A percentile compares a stretch with the other conserved stretches of the same genome.
Evolutionary conservation across 805 yeast species (phyloP).

Genomic region (Torulaspora microellipsoides): DNA sequence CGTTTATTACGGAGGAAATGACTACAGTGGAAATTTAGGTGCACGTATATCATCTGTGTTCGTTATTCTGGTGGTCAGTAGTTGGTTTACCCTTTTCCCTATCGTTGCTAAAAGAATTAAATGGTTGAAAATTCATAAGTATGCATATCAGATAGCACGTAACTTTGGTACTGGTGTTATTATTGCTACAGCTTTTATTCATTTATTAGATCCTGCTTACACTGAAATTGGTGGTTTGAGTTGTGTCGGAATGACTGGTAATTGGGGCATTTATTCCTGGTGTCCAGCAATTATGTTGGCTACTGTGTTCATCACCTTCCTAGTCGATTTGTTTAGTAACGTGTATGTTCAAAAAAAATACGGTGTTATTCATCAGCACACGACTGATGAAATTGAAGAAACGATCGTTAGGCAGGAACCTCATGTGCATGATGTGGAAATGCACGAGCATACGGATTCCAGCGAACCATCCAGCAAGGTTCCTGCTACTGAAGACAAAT

Average conservation of each 20-base stretch:
- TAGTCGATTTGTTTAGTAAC: conserved; percentile 39
- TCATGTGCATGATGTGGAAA: conserved; percentile 2
- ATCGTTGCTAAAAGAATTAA: conserved; percentile 39
- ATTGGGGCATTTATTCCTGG: conserved; percentile 45
- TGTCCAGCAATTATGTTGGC: conserved; percentile 44
- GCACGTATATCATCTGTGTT: conserved; percentile 55
- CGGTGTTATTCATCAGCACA: conserved; percentile 29
- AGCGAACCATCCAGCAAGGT: background rate
- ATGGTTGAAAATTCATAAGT: conserved; percentile 41
- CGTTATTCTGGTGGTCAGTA: conserved; percentile 51
- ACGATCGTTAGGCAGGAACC: conserved; percentile 10
- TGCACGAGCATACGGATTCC: background rate
- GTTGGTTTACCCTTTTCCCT: conserved; percentile 44
- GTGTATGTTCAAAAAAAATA: conserved; percentile 38
- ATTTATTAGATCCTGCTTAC: conserved; percentile 54
- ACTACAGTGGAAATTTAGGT: conserved; percentile 42
- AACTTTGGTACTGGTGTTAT: conserved; percentile 76
- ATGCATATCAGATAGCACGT: conserved; percentile 25
- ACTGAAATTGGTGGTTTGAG: conserved; percentile 24
- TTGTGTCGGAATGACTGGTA: conserved; percentile 42
- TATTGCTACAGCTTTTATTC: conserved; percentile 71
- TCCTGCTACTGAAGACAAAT: background rate
- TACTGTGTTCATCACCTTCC: conserved; percentile 38
- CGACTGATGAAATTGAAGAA: conserved; percentile 19
- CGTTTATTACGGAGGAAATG: conserved; percentile 38